Evolutionary conservation across 108 stramenopile genomes (phyloP).

Genomic region (Nannochloropsis salina): DNA sequence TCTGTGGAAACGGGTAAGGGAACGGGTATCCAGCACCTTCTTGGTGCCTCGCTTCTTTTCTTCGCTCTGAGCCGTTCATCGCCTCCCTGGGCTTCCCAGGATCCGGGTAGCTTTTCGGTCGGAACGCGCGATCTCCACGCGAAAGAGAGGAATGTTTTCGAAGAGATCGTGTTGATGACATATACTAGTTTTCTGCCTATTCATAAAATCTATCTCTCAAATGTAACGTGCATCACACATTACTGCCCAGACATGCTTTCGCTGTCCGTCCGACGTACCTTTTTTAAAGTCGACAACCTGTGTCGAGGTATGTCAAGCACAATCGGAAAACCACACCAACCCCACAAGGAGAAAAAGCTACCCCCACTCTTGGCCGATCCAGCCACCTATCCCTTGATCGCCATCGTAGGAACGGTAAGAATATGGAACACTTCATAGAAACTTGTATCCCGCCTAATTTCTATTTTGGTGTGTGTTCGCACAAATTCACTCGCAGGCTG

Average conservation of each 20-base stretch:
- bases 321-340: background rate
- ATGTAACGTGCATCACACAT: too few species aligned
- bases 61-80: too few species aligned
- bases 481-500: background rate
- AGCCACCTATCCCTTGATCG: constrained; percentile 10
- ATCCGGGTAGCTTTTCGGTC: too few species aligned
- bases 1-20: too few species aligned
- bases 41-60: too few species aligned
- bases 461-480: background rate
- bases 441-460: background rate
- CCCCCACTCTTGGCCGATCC: background rate
- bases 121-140: too few species aligned
- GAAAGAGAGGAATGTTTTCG: too few species aligned
- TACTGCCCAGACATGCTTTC: background rate
- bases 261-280: background rate
- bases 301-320: background rate
- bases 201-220: too few species aligned
- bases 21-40: too few species aligned
- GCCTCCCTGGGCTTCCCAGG: too few species aligned
- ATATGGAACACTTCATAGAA: background rate
- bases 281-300: background rate
- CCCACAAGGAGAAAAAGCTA: background rate
- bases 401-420: background rate
- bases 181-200: too few species aligned
- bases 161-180: too few species aligned